A percentile compares a stretch with the other conserved stretches of the same genome.
Evolutionary conservation across 257 asterid genomes (phyloP).

Genomic region (Petunia axillaris): DNA sequence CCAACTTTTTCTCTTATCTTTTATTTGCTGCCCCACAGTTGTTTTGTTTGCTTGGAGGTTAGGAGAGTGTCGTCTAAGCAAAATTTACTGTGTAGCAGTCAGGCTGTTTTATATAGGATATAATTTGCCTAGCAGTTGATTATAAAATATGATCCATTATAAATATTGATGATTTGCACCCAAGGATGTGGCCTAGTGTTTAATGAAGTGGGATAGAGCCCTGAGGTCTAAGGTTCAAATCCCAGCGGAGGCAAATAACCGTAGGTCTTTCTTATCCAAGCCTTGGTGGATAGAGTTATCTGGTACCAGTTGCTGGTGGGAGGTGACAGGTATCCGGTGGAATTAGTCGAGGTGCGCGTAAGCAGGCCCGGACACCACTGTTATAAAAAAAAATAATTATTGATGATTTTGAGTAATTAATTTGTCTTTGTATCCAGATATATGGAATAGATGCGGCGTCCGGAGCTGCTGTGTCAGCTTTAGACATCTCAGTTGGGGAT

Average conservation of each 20-base stretch:
- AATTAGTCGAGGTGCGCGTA: no score
- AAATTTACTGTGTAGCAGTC: neutral
- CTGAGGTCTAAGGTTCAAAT: no score
- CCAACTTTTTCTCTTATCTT: neutral
- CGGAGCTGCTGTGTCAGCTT: constrained; percentile 93
- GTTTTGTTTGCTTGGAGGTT: neutral
- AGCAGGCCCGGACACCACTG: no score
- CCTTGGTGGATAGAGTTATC: no score
- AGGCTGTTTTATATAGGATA: neutral
- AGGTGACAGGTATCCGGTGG: no score
- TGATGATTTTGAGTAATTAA: constrained; percentile 1
- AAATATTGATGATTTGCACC: neutral
- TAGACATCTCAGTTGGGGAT: constrained; percentile 75
- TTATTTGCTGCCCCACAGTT: neutral
- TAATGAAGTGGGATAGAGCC: no score
- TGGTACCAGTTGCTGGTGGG: no score
- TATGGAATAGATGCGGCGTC: constrained; percentile 99
- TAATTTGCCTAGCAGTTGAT: neutral
- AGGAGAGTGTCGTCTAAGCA: neutral
- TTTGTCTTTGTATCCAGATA: constrained; percentile 56
- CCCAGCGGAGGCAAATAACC: no score
- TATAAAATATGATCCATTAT: neutral
- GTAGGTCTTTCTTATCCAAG: no score
- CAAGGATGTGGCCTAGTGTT: no score
- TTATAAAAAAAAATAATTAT: neutral